Evolutionary conservation across 768 basidiomycete species (phyloP), one percentile per base, ranked within the genome.

Genomic region (Xerocomus spinulosus): DNA sequence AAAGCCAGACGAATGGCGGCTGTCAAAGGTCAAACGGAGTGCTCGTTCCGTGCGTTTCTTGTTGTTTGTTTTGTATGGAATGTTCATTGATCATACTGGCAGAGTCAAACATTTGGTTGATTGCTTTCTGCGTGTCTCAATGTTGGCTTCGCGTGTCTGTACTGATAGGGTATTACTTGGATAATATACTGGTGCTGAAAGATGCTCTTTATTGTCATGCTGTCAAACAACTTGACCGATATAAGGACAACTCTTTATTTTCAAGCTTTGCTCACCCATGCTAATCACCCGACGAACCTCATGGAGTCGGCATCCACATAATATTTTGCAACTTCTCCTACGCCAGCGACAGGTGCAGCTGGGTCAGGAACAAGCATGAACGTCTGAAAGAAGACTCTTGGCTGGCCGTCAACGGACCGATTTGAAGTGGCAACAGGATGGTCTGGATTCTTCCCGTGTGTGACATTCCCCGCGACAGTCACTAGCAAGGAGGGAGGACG

Each of bases 81-180:
- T 30, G 3, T 20, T 30, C 23, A 40, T 59, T 66, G 43, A 63
- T 52, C 39, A n/a, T n/a, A 30, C 13, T 44, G 1, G 35, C 68
- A 85, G 83, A 89, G 87, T 73, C 92, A 93, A 79, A 93, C 92
- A 20, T 94, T 94, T 59, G 91, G 92, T 56, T 92, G 61, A 74
- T 55, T 18, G 7, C 13, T 40, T 42, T 37, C 28, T 44, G 18
- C 26, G 15, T 28, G 18, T 28, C 38, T n/a, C 33, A 17, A 14
- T 25, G 25, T 28, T 38, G 24, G 44, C 47, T 33, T 35, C 34
- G 37, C 43, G 56, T 34, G 30, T 49, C 44, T 49, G 48, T 58
- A 55, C 46, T 21, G 30, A 46, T 53, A 45, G 25, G 39, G 39
- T 40, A 43, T 48, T 48, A 28, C 26, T 53, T 20, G 48, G 36